Percentiles rank a stretch among this genome's conserved stretches.
phyloP scores from a whole-genome alignment of 257 asterid species.

The Solanum paucissectum region DNA sequence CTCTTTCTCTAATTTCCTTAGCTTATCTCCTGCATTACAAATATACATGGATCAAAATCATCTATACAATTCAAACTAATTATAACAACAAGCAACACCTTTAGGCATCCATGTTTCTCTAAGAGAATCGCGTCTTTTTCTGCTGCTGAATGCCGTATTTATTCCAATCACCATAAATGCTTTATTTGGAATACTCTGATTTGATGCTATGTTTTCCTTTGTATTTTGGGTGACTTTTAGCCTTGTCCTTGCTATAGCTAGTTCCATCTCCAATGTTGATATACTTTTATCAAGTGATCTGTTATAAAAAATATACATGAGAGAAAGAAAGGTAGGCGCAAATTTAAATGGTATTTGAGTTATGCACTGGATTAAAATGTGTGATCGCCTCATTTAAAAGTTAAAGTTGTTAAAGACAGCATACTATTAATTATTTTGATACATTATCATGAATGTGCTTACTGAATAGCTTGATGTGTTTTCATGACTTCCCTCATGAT shows the following conservation, averaged over 20 bases:
- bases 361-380: not conserved
- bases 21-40: not conserved
- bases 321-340: not conserved
- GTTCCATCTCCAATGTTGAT: slow-evolving; percentile 3
- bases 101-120: not conserved
- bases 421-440: not conserved
- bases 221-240: not conserved
- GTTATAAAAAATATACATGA: not conserved
- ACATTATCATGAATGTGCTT: not conserved
- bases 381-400: not conserved
- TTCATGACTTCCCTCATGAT: slow-evolving; percentile 39
- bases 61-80: not conserved
- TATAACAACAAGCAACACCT: not conserved
- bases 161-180: not conserved
- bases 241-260: slow-evolving; percentile 8
- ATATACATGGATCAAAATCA: not conserved
- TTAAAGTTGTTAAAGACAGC: not conserved
- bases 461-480: slow-evolving; percentile 57
- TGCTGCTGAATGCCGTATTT: not conserved
- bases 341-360: not conserved
- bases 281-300: slow-evolving; percentile 50
- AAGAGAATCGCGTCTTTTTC: not conserved
- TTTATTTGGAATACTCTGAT: slow-evolving; percentile 1
- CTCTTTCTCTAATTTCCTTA: not conserved
- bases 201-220: slow-evolving; percentile 4